Base-by-base conservation (phyloP, 306 rosid species). In the Lithocarpus polystachyus region DNA sequence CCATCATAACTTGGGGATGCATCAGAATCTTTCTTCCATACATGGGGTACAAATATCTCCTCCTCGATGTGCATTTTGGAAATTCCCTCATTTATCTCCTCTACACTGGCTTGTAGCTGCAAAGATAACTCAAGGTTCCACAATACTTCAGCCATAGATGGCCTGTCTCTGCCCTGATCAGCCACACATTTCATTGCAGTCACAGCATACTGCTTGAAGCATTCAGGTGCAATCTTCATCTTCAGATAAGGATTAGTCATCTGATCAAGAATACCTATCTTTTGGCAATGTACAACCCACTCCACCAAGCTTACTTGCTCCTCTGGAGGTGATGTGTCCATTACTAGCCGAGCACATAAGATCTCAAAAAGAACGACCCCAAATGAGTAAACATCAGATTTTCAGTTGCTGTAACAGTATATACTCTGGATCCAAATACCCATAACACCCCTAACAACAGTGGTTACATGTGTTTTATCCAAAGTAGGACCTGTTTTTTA, bases 291-390 rank as follows among this genome's bases (percentile, higher is more conserved):
- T 18, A 80, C 88, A 75, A 87, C 90, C 90, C 90, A 87, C 76
- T 87, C 88, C 0, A 87, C 84, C 45, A 87, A 85, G 80, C 90
- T 82, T 69, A 84, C 90, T 80, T 87, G 88, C 83, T 87, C 90
- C 80, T 80, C 85, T 4, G 88, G 65, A 11, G 84, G 88, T 0
- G 87, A 71, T 17, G 90, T 85, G 85, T 87, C 82, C 62, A 87
- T 24, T 11, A 88, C 84, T 26, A 87, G 90, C 40, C 87, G 87
- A 59, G 90, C 90, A 29, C 90, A 87, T 23, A 87, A 84, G 73
- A 84, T 81, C 80, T 87, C 90, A 3, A 87, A 87, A 72, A 84
- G 90, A 65, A 87, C 88, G 2, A 87, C 90, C 48, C 90, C 90
- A 18, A 87, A 84, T 23, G 90, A 84, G 79, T 84, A 87, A 11